Percentiles rank a stretch among this genome's conserved stretches.
Conservation (phyloP, 2,329 filamentous ascomycete genomes). For the Ophiostoma perfectum region DNA sequence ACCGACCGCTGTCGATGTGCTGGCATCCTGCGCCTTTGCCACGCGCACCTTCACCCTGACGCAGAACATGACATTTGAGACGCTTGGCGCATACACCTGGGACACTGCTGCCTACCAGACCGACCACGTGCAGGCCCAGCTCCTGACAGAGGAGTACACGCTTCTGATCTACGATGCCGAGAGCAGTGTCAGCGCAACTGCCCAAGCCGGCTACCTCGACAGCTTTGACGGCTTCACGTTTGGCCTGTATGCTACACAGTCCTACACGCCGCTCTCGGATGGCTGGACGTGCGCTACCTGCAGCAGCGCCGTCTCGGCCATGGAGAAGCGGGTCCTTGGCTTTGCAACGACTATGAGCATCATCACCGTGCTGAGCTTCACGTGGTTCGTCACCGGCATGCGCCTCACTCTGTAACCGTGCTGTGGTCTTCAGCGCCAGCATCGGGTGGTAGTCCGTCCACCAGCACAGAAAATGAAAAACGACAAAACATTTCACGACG, state of each 20-base stretch:
- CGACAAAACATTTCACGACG: not conserved
- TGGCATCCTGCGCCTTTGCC: slow-evolving; percentile 51
- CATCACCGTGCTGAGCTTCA: slow-evolving; percentile 55
- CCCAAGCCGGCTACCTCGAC: slow-evolving; percentile 52
- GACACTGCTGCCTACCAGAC: slow-evolving; percentile 49
- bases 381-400: slow-evolving; percentile 57
- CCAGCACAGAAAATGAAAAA: not conserved
- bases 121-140: slow-evolving; percentile 41
- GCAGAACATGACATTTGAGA: slow-evolving; percentile 55
- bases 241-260: slow-evolving; percentile 50
- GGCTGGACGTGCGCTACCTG: slow-evolving; percentile 54
- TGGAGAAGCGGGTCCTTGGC: slow-evolving; percentile 45
- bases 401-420: slow-evolving; percentile 27
- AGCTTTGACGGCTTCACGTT: slow-evolving; percentile 47
- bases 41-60: slow-evolving; percentile 56
- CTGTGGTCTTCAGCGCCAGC: too few species aligned
- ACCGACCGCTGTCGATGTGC: slow-evolving; percentile 56
- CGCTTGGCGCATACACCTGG: slow-evolving; percentile 51
- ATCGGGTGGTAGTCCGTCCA: too few species aligned
- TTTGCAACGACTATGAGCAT: slow-evolving; percentile 51
- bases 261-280: slow-evolving; percentile 47
- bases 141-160: slow-evolving; percentile 54
- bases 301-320: slow-evolving; percentile 45
- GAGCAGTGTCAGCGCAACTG: slow-evolving; percentile 43
- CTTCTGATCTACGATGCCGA: slow-evolving; percentile 58